Base-by-base conservation (phyloP, 23 red algal species). In the Gracilaria domingensis region DNA sequence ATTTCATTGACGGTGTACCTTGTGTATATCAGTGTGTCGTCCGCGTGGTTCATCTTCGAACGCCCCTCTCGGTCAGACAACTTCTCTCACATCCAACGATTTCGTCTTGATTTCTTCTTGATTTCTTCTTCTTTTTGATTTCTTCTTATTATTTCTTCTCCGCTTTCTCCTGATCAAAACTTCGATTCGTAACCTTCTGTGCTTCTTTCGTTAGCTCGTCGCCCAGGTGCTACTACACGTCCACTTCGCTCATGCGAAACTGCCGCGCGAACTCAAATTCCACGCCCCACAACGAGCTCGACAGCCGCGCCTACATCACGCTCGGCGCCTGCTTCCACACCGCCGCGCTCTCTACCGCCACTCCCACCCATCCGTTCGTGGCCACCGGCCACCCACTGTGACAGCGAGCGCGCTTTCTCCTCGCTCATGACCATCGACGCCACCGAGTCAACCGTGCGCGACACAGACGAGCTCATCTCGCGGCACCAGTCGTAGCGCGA, bases 401-500 rank as follows among this genome's bases (percentile, higher is more conserved):
- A 65, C 26, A 81, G 21, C 26, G 12, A 20, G 34, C 55, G 29
- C 58, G 73, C 87, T 35, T 18, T 73, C 73, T 80, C 35, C 20
- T 35, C 44, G 20, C 75, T 36, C 53, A 90, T 51, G 8, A 79
- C 23, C 30, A 53, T 28, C 29, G 48, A 24, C 59, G 87, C 76
- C 37, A 90, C 87, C 49, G 37, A 65, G 58, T 69, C 74, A 5
- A 90, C 87, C 23, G 76, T 42, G 45, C 64, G 73, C 30, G 59
- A 56, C 38, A 90, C 57, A 8, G 87, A 80, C 25, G 66, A 33
- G 40, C 74, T 66, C 4, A 92, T 18, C 44, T 92, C 42, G 18
- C 81, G 40, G 20, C 71, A 67, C 91, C 90, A 98, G 67, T 98
- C 84, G 78, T 90, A 92, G 4, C 48, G 71, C 73, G 80, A 91